These are phyloP conservation scores for Ramaria rubella DNA, from an alignment of 768 basidiomycete species.

Conservation along the genomic window DNA sequence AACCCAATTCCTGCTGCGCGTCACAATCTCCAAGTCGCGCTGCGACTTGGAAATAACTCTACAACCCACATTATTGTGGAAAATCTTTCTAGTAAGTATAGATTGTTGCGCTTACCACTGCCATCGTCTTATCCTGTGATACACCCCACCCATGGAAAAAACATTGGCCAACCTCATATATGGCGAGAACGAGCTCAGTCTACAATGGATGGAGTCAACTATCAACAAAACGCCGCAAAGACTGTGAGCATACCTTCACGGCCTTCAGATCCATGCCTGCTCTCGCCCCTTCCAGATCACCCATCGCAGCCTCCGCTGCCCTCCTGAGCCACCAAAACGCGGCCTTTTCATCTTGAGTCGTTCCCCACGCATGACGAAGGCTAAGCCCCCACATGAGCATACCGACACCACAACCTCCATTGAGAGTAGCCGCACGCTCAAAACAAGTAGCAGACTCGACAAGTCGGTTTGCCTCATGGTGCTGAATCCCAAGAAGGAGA, in stretches of 20 bases:
- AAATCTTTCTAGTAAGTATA: no score
- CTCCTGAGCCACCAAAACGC: conserved; percentile 79
- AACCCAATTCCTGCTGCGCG: conserved; percentile 80
- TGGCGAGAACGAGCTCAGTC: conserved; percentile 79
- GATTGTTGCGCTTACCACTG: conserved; percentile 65
- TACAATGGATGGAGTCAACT: conserved; percentile 21
- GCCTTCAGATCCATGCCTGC: conserved; percentile 42
- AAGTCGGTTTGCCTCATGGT: conserved; percentile 69
- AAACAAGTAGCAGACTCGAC: conserved; percentile 65
- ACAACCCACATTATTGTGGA: conserved; percentile 4
- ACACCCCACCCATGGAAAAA: conserved; percentile 94
- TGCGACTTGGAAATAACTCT: conserved; percentile 83
- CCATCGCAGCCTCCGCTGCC: conserved; percentile 76
- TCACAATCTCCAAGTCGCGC: conserved; percentile 81
- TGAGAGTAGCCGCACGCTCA: conserved; percentile 64
- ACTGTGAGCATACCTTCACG: conserved; percentile 37
- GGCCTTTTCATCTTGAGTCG: conserved; percentile 65
- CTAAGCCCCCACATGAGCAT: conserved; percentile 92
- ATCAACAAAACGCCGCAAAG: neutral
- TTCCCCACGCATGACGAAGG: conserved; percentile 85
- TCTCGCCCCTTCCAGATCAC: conserved; percentile 62
- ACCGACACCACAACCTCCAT: conserved; percentile 79
- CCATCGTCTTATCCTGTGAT: conserved; percentile 83
- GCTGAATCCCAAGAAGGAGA: conserved; percentile 68
- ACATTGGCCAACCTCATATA: conserved; percentile 89